Evolutionary conservation across 2,329 filamentous ascomycete species (phyloP).

Genomic region (Colletotrichum phormii): DNA sequence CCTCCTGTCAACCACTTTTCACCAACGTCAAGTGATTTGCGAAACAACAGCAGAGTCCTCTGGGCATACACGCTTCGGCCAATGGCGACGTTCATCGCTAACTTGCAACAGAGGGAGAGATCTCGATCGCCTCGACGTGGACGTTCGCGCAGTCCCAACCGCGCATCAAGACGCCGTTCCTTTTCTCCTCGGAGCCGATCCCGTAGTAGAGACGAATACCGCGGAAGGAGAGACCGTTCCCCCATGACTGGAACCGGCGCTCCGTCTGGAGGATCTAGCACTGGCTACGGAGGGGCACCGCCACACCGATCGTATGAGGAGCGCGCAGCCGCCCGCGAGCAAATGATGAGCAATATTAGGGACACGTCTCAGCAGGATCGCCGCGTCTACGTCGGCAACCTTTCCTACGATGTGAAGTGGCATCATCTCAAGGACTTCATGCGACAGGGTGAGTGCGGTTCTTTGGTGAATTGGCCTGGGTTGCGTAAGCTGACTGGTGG

Average conservation of each 20-base stretch:
- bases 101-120: slow-evolving; percentile 78
- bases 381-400: slow-evolving; percentile 98
- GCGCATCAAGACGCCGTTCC: slow-evolving; percentile 76
- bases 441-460: slow-evolving; percentile 85
- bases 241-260: slow-evolving; percentile 84
- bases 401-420: slow-evolving; percentile 99
- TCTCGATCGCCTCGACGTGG: slow-evolving; percentile 81
- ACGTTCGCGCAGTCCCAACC: slow-evolving; percentile 86
- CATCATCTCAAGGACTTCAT: slow-evolving; percentile 99
- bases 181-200: slow-evolving; percentile 85
- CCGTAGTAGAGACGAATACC: slow-evolving; percentile 81
- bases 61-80: slow-evolving; percentile 8
- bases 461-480: slow-evolving; percentile 17
- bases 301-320: slow-evolving; percentile 84
- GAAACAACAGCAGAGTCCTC: neutral
- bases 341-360: slow-evolving; percentile 95
- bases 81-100: slow-evolving; percentile 32
- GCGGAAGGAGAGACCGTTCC: slow-evolving; percentile 80
- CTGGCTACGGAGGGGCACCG: slow-evolving; percentile 71
- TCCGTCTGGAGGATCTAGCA: slow-evolving; percentile 76
- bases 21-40: slow-evolving; percentile 3
- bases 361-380: slow-evolving; percentile 98
- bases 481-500: slow-evolving; percentile 42
- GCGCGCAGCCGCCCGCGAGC: slow-evolving; percentile 83
- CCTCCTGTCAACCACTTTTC: neutral